Conservation (phyloP, 441 rosid species). For the Pelargonium australe region DNA sequence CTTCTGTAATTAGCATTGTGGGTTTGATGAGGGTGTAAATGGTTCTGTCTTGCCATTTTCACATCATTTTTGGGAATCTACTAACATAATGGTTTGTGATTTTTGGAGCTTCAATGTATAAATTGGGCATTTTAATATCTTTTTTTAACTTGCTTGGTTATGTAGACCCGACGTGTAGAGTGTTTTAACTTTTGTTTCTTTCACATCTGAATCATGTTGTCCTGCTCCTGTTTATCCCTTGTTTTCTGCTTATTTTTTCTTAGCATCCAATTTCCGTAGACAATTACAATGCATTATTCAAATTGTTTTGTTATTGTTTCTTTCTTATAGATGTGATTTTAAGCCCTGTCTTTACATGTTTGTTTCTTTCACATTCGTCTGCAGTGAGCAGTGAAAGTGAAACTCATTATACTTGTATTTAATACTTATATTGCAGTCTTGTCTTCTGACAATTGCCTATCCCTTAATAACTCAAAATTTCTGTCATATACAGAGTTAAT, state of each 20-base stretch:
- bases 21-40: background rate
- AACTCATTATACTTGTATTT: background rate
- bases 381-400: background rate
- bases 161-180: background rate
- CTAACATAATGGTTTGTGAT: background rate
- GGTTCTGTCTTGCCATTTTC: background rate
- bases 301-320: background rate
- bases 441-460: background rate
- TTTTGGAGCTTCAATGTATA: background rate
- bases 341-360: background rate
- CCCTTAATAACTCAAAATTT: background rate
- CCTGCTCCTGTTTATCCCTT: background rate
- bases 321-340: background rate
- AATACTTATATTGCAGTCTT: background rate
- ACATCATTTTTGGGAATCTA: background rate
- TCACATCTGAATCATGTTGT: background rate
- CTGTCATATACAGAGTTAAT: conserved; percentile 19
- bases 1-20: background rate
- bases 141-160: background rate
- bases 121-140: no score
- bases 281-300: background rate
- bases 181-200: background rate
- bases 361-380: background rate
- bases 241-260: background rate
- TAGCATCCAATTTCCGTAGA: background rate